Evolutionary conservation across 805 yeast species (phyloP).

Genomic region (Hanseniaspora clermontiae): DNA sequence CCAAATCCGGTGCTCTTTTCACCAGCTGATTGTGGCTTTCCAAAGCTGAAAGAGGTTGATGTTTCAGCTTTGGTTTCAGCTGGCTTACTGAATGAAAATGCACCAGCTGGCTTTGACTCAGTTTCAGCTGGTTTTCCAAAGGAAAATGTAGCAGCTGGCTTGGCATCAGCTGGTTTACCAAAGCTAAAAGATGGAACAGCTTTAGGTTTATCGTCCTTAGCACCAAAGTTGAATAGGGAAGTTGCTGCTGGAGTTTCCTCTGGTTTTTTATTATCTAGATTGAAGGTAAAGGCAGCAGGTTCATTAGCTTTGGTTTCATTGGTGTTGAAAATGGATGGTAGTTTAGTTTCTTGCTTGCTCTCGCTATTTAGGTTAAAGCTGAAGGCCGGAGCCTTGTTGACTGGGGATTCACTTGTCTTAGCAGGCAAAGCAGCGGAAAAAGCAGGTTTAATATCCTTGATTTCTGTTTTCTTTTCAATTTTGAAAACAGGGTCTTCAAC

Average conservation of each 20-base stretch:
- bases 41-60: conserved; percentile 20
- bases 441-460: neutral
- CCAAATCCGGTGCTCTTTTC: conserved; percentile 19
- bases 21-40: conserved; percentile 5
- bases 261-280: neutral
- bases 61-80: neutral
- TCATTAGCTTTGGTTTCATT: neutral
- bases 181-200: conserved; percentile 23
- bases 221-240: neutral
- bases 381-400: neutral
- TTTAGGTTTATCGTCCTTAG: conserved; percentile 10
- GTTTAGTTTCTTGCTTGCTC: conserved; percentile 16
- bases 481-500: conserved; percentile 29
- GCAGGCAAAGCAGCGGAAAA: conserved; percentile 21
- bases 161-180: conserved; percentile 13
- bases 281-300: conserved; percentile 5
- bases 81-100: neutral
- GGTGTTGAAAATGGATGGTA: conserved; percentile 14
- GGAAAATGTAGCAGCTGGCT: conserved; percentile 1
- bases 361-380: neutral
- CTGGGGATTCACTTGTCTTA: conserved; percentile 6
- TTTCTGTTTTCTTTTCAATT: conserved; percentile 16
- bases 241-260: conserved; percentile 6
- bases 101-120: neutral
- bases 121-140: neutral